A percentile compares a stretch with the other conserved stretches of the same genome.
Conservation (phyloP, 306 rosid genomes). For the Quercus agrifolia region DNA sequence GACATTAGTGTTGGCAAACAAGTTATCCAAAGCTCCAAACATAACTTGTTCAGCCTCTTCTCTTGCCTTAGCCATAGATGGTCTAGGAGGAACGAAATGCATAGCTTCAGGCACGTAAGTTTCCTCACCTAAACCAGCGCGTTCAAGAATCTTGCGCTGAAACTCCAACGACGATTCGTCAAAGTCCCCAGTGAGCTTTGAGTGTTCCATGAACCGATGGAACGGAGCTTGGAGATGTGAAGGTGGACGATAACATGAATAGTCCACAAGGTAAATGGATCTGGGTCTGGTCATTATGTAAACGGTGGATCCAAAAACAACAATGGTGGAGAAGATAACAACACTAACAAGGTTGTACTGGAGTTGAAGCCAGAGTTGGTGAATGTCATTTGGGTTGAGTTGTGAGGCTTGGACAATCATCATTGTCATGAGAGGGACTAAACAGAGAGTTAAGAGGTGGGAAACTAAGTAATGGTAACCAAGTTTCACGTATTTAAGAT, state of each 20-base stretch:
- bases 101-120: slow-evolving; percentile 54
- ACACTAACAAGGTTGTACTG: slow-evolving; percentile 41
- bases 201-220: slow-evolving; percentile 42
- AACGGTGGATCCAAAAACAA: slow-evolving; percentile 48
- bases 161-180: slow-evolving; percentile 46
- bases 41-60: slow-evolving; percentile 59
- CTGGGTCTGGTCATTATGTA: slow-evolving; percentile 52
- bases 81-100: slow-evolving; percentile 45
- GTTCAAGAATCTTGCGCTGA: slow-evolving; percentile 56
- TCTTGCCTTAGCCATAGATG: slow-evolving; percentile 51
- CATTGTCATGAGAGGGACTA: slow-evolving; percentile 46
- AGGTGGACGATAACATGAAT: slow-evolving; percentile 44
- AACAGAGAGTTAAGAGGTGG: slow-evolving; percentile 37
- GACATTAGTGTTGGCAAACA: slow-evolving; percentile 43
- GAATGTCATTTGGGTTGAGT: slow-evolving; percentile 43
- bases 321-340: slow-evolving; percentile 25
- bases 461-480: slow-evolving; percentile 54
- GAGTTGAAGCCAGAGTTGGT: slow-evolving; percentile 55
- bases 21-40: slow-evolving; percentile 56
- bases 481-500: slow-evolving; percentile 56
- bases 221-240: slow-evolving; percentile 19
- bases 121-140: slow-evolving; percentile 62
- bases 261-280: slow-evolving; percentile 58
- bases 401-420: slow-evolving; percentile 39
- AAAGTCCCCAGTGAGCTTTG: slow-evolving; percentile 42